Evolutionary conservation across 225 moss, liverwort and hornwort species (phyloP), one percentile per base, ranked within the genome.

Genomic region (Anthoceros angustus): DNA sequence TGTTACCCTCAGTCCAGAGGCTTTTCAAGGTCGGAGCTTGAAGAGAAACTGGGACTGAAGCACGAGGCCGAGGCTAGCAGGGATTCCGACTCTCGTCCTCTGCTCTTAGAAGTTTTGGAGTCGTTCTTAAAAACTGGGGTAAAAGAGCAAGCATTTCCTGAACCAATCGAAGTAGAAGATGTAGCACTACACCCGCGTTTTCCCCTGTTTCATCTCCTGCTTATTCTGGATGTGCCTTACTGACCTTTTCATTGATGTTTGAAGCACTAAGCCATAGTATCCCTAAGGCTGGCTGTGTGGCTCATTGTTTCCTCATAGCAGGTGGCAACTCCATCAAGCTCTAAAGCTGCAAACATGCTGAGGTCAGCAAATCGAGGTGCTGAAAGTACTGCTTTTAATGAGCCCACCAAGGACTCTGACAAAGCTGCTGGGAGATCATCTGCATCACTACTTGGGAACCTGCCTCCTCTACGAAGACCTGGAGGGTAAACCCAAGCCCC

Each of bases 71-170:
- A 18, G 49, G 68, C 66, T 64, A 76, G 80, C 74, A 55, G 74
- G 68, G 70, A 74, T 68, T 49, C 80, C 41, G 84, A 98, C 11
- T 78, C 89, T 48, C 83, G 84, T 63, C 95, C 95, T 12, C 80
- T 98, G 71, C 70, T 98, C 67, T 73, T 98, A 79, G 77, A 84
- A 69, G 73, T 98, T 62, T 74, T 98, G 72, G 92, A 89, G 43
- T 77, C 86, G 15, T 87, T 82, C 66, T 67, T 87, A 26, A 84
- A 86, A 66, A 79, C 74, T 45, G 92, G 91, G 91, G 95, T 95
- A 82, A 62, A 14, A 63, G 16, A 20, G 55, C 23, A 1, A 18
- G 23, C 7, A 55, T 15, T 55, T 15, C 4, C 1, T 20, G n/a
- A 55, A 55, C 7, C 0, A 1, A 4, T 7, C 23, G 0, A 7